phyloP scores from a whole-genome alignment of 202 grass and related monocot species.

The Musa balbisiana region DNA sequence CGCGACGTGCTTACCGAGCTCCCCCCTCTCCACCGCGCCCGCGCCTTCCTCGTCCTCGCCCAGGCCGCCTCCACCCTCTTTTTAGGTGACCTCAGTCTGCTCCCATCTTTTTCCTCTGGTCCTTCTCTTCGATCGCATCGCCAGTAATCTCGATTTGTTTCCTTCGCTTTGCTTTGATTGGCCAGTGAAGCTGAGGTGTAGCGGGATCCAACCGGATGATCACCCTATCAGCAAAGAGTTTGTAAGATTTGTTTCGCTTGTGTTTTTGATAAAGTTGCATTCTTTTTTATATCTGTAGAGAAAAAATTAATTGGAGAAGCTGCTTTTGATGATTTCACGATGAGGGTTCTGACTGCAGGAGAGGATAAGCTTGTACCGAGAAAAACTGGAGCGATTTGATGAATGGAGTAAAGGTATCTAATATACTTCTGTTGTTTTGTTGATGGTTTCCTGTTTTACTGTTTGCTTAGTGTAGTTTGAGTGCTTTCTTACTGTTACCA shows the following conservation, averaged over 20 bases:
- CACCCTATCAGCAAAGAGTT: constrained; percentile 85
- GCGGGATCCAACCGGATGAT: constrained; percentile 64
- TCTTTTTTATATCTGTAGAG: neutral
- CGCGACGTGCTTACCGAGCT: constrained; percentile 54
- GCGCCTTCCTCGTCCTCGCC: constrained; percentile 58
- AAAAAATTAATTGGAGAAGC: neutral
- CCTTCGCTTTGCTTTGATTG: neutral
- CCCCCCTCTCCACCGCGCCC: constrained; percentile 52
- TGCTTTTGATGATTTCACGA: neutral
- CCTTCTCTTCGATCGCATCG: neutral
- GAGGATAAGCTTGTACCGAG: constrained; percentile 70
- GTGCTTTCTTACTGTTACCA: neutral
- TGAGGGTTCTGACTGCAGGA: constrained; percentile 42
- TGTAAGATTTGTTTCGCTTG: constrained; percentile 30
- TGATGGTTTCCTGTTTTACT: constrained; percentile 1
- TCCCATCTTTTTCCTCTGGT: neutral
- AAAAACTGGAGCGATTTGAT: constrained; percentile 69
- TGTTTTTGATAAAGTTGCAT: neutral
- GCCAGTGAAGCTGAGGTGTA: constrained; percentile 71
- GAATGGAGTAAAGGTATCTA: constrained; percentile 64
- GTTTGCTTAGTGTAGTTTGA: constrained; percentile 21
- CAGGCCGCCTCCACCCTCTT: constrained; percentile 56
- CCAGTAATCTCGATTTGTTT: neutral
- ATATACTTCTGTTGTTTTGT: neutral
- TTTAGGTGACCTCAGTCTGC: constrained; percentile 22